Base-by-base conservation (phyloP, 2,329 filamentous ascomycete genomes). In the Xylariomycetidae sp. region DNA sequence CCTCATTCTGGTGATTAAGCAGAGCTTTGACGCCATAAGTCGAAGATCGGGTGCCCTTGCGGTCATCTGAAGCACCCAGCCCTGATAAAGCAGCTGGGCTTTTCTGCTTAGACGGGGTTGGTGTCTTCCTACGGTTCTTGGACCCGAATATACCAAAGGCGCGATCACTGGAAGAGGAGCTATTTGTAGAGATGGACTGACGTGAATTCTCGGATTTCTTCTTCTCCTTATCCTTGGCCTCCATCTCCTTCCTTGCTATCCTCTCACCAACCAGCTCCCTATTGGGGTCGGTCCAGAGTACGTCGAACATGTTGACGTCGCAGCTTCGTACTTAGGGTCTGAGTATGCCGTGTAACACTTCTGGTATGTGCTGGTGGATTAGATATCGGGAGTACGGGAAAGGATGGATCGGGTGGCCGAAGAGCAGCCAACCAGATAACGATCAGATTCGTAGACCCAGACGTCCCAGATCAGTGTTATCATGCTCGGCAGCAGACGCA, bases 231-330 rank as follows among this genome's bases (percentile, higher is more conserved):
- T 43, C 48, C 34, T 56, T 60, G 15, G 53, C 58, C 38, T 64
- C 63, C 29, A 52, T 48, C 40, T 67, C 66, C 45, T 74, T 77
- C 30, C 64, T 67, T 2, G 67, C 62, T 12, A 67, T 66, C 34
- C 67, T 63, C 49, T 78, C 68, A 3, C 72, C 70, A 12, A 77
- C 64, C 7, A 66, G 62, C 54, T 78, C 70, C 37, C 63, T 59
- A 31, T 70, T 61, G 15, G 69, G 70, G 36, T 77, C 74, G 4
- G 71, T 72, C 74, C 74, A 79, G 29, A 74, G 58, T 19, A 78
- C 69, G 49, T 77, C 72, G 50, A 75, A 78, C 74, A 79, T 79
- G 27, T 36, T 53, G 45, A 19, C n/a, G 17, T 15, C 16, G 7
- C 12, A 6, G 12, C 13, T n/a, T n/a, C n/a, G n/a, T n/a, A n/a